These are phyloP conservation scores for Pouteria glomerata DNA, from an alignment of 148 eudicot species.

Conservation along the genomic window DNA sequence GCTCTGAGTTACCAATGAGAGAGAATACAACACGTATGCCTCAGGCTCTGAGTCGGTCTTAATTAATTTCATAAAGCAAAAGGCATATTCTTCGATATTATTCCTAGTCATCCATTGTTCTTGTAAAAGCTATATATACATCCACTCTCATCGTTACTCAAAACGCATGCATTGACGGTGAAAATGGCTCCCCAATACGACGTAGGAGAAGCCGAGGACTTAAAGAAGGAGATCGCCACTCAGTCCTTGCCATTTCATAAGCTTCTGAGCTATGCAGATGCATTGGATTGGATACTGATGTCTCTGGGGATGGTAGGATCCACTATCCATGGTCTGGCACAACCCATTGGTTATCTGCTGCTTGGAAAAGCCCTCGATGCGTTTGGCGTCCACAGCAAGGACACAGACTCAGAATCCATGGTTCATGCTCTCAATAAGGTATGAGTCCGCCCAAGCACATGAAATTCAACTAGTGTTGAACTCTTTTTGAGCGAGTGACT, in stretches of 20 bases:
- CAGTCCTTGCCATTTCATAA: constrained; percentile 27
- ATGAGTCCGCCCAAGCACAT: not conserved
- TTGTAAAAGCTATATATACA: too few relatives aligned
- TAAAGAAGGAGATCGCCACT: constrained; percentile 1
- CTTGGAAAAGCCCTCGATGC: constrained; percentile 51
- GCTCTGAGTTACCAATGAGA: too few relatives aligned
- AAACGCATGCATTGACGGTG: not conserved
- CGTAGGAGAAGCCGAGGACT: constrained; percentile 3
- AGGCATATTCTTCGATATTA: too few relatives aligned
- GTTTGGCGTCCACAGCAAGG: constrained; percentile 26
- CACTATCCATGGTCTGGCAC: constrained; percentile 44
- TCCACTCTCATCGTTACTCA: too few relatives aligned
- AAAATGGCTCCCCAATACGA: constrained; percentile 5
- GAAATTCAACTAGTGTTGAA: not conserved
- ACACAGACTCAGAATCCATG: constrained; percentile 32
- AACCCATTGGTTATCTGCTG: constrained; percentile 40
- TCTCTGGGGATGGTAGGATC: constrained; percentile 39
- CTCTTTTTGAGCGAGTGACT: too few relatives aligned
- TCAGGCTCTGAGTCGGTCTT: too few relatives aligned
- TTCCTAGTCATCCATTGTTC: too few relatives aligned
- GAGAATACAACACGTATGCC: too few relatives aligned
- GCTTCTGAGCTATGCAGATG: constrained; percentile 43
- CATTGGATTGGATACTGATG: constrained; percentile 39
- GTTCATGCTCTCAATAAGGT: constrained; percentile 44
- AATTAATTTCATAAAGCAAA: too few relatives aligned